These are phyloP conservation scores for Boechera divaricarpa DNA, from an alignment of 345 rosid species.

Conservation along the genomic window DNA sequence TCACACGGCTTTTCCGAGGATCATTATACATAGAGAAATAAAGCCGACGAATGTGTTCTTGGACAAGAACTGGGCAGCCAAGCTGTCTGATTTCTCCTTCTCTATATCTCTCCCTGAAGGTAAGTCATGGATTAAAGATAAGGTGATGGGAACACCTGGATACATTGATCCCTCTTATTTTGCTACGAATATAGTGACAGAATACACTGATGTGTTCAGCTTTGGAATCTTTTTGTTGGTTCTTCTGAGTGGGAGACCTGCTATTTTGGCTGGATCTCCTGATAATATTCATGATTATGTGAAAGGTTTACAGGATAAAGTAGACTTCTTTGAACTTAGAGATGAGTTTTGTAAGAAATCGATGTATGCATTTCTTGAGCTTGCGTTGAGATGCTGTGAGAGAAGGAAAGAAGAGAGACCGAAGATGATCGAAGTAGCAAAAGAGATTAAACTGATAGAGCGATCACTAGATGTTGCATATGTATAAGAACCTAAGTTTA, in stretches of 20 bases:
- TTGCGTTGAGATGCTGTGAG: slow-evolving; percentile 29
- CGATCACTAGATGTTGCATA: background rate
- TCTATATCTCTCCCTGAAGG: slow-evolving; percentile 34
- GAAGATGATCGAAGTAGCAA: slow-evolving; percentile 23
- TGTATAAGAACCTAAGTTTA: background rate
- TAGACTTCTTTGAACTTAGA: background rate
- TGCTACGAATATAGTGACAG: slow-evolving; percentile 9
- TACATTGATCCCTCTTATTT: slow-evolving; percentile 22
- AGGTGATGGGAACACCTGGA: slow-evolving; percentile 30
- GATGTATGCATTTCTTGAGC: slow-evolving; percentile 17
- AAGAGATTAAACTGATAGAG: slow-evolving; percentile 30
- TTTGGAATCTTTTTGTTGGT: slow-evolving; percentile 34
- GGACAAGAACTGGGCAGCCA: slow-evolving; percentile 29
- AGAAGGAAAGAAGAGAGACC: slow-evolving; percentile 12
- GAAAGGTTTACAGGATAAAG: slow-evolving; percentile 16
- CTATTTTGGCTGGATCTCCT: background rate
- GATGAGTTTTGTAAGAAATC: background rate
- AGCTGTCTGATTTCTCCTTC: slow-evolving; percentile 35
- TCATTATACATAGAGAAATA: slow-evolving; percentile 26
- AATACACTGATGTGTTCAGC: slow-evolving; percentile 29
- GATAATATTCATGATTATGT: slow-evolving; percentile 25
- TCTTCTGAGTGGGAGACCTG: slow-evolving; percentile 22
- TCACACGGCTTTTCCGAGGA: slow-evolving; percentile 21
- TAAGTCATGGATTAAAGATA: slow-evolving; percentile 23
- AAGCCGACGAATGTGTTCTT: slow-evolving; percentile 31